Evolutionary conservation across 2,329 filamentous ascomycete genomes (phyloP).

Genomic region (Elsinoe perseae): DNA sequence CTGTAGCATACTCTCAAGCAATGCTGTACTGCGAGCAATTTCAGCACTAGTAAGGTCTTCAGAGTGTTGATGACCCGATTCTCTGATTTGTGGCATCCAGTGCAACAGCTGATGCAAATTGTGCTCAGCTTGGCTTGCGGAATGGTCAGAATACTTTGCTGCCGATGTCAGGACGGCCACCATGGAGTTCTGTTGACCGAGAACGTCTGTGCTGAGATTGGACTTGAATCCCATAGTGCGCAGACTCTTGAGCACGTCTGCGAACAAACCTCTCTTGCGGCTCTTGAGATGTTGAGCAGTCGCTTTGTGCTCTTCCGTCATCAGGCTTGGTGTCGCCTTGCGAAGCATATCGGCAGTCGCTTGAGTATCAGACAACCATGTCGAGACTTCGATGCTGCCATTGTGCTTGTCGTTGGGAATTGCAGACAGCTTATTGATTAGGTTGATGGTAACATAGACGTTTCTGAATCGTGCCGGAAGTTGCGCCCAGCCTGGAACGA

Average conservation of each 20-base stretch:
- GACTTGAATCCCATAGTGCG: constrained; percentile 83
- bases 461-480: constrained; percentile 63
- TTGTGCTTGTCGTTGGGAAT: constrained; percentile 48
- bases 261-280: constrained; percentile 81
- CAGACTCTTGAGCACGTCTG: constrained; percentile 74
- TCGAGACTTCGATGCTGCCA: constrained; percentile 36
- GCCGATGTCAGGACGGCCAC: constrained; percentile 58
- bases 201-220: constrained; percentile 66
- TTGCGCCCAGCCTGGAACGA: constrained; percentile 29
- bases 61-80: constrained; percentile 63
- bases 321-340: constrained; percentile 70
- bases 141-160: constrained; percentile 18
- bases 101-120: constrained; percentile 75
- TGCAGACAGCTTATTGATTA: constrained; percentile 60
- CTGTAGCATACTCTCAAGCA: constrained; percentile 76
- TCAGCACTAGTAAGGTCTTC: constrained; percentile 79
- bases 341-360: constrained; percentile 53
- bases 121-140: constrained; percentile 49
- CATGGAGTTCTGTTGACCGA: constrained; percentile 65
- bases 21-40: constrained; percentile 68
- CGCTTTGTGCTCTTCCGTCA: constrained; percentile 81
- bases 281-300: constrained; percentile 81
- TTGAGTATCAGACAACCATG: constrained; percentile 16
- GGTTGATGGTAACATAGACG: constrained; percentile 58
- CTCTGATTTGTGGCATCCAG: constrained; percentile 59